A percentile compares a stretch with the other conserved stretches of the same genome.
These are phyloP conservation scores for Syzygium oleosum DNA, from an alignment of 345 rosid genomes.

Conservation along the genomic window DNA sequence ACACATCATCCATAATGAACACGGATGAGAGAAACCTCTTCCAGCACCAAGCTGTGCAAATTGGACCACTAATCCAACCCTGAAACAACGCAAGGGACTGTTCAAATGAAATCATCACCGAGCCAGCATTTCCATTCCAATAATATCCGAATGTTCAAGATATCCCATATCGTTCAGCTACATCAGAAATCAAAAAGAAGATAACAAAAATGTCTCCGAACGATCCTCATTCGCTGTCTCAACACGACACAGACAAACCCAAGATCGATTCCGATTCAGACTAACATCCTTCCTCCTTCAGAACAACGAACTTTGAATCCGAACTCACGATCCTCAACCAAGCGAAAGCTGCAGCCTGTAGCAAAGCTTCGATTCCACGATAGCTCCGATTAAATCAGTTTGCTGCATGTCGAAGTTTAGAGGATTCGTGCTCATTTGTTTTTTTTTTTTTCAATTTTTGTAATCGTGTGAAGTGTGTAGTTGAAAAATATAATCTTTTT, in stretches of 20 bases:
- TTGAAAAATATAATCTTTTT: no score
- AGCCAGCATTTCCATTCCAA: background rate
- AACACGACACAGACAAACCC: background rate
- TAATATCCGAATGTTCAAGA: accelerated
- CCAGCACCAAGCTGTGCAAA: no score
- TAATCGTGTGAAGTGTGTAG: no score
- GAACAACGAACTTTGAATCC: background rate
- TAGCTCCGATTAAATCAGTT: no score
- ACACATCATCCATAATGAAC: no score
- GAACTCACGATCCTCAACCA: background rate
- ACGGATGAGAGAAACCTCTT: no score
- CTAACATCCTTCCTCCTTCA: background rate
- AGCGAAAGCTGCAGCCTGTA: background rate
- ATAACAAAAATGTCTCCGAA: background rate
- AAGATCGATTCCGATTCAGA: background rate
- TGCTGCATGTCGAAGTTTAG: no score
- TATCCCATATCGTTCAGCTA: background rate
- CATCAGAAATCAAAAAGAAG: background rate
- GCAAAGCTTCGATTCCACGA: no score
- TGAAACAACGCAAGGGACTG: no score
- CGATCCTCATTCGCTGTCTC: accelerated
- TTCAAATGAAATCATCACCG: background rate
- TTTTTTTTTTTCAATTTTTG: no score
- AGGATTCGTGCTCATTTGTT: no score
- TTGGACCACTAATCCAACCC: no score